A percentile compares a stretch with the other conserved stretches of the same genome.
Evolutionary conservation across 495 filamentous ascomycete species (phyloP).

Genomic region (Lophiotrema nucula): DNA sequence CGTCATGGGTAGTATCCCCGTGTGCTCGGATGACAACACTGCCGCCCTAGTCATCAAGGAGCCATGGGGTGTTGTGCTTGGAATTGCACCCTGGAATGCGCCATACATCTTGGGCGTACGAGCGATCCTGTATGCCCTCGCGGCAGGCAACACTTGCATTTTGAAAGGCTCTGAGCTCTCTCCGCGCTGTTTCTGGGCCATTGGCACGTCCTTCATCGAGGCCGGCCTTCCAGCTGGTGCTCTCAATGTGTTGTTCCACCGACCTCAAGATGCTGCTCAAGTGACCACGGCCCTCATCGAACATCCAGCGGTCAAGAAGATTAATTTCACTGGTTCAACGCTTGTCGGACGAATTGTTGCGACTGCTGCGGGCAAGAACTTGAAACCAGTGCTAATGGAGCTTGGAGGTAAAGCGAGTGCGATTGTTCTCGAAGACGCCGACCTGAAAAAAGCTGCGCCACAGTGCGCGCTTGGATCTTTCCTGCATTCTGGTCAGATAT

Average conservation of each 20-base stretch:
- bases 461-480: conserved; percentile 54
- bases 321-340: conserved; percentile 64
- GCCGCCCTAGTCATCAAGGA: conserved; percentile 74
- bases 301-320: conserved; percentile 57
- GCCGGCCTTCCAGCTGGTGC: conserved; percentile 67
- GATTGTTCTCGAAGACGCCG: conserved; percentile 59
- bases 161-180: conserved; percentile 76
- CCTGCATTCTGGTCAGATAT: conserved; percentile 74
- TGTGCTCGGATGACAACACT: conserved; percentile 51
- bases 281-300: conserved; percentile 59
- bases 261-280: conserved; percentile 51
- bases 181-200: conserved; percentile 70
- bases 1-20: conserved; percentile 60
- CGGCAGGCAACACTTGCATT: conserved; percentile 74
- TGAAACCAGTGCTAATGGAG: conserved; percentile 70
- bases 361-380: conserved; percentile 55
- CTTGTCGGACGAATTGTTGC: conserved; percentile 57
- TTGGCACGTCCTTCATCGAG: conserved; percentile 67
- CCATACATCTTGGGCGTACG: conserved; percentile 42
- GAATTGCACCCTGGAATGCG: conserved; percentile 72
- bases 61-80: conserved; percentile 77
- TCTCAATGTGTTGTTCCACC: conserved; percentile 57
- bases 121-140: conserved; percentile 71
- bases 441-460: conserved; percentile 56
- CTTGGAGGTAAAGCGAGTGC: conserved; percentile 62